Evolutionary conservation across 1,284 basidiomycete genomes (phyloP), one percentile per base, ranked within the genome.

Genomic region (Anthracocystis setariae): DNA sequence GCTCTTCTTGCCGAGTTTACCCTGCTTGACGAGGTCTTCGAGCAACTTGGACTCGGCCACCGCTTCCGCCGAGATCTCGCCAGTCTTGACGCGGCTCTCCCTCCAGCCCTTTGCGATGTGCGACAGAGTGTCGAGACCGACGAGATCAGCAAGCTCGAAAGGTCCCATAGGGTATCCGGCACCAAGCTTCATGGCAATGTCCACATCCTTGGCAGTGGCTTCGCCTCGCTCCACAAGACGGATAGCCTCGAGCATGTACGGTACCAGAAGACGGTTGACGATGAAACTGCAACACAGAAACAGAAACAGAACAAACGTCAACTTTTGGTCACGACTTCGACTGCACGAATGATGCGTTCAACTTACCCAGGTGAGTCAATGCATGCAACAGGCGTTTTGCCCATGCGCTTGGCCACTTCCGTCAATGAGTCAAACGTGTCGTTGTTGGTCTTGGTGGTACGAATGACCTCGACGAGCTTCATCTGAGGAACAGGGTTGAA

Each of bases 101-200:
- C 85, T 80, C 87, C 87, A 88, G 58, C 87, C 87, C 48, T 82
- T 74, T 23, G 86, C 82, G 69, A 88, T 88, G 81, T 86, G 74
- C 44, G 55, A 66, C 38, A 75, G 62, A 3, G 83, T 83, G 84
- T 86, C 86, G 45, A 87, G 82, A 38, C 87, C 87, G 42, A 87
- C 85, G 55, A 86, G 85, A 78, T 88, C 87, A 27, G 86, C 84
- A 9, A 88, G 84, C 79, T 87, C 86, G 74, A 88, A 85, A 24
- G 87, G 87, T 71, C 86, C 83, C 77, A 85, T 82, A 8, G 82
- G 80, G 69, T 80, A 78, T 45, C 87, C 87, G 15, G 87, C 87
- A 27, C 87, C 87, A 24, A 88, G 84, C 81, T 87, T 87, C 87
- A 88, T 88, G 35, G 87, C 87, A 12, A 83, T 85, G 79, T 88